These are phyloP conservation scores for Quaeritorhiza haematococci DNA, from an alignment of 371 early-diverging fungal genomes.

Conservation along the genomic window DNA sequence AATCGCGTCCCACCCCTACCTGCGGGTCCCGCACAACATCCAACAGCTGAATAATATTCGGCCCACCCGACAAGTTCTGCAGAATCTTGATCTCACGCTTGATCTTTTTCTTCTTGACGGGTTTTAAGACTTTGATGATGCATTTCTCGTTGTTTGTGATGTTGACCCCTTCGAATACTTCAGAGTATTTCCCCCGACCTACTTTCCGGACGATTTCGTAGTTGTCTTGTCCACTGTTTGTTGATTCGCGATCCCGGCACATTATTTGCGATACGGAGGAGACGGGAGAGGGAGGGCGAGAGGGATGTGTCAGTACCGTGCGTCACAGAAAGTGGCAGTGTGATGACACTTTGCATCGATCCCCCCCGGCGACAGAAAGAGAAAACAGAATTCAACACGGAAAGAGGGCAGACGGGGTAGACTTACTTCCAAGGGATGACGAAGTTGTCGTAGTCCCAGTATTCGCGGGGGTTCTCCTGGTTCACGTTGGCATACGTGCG, in stretches of 20 bases:
- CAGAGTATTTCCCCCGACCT: slow-evolving; percentile 97
- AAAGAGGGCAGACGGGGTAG: background rate
- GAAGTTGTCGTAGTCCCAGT: slow-evolving; percentile 96
- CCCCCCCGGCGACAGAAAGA: no score
- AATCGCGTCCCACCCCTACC: slow-evolving; percentile 38
- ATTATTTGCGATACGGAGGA: background rate
- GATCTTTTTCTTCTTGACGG: slow-evolving; percentile 41
- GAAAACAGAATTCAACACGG: background rate
- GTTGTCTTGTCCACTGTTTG: slow-evolving; percentile 84
- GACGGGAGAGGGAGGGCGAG: background rate
- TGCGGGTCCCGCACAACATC: slow-evolving; percentile 96
- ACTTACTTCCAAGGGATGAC: slow-evolving; percentile 75
- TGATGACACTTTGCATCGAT: background rate
- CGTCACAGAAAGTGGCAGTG: background rate
- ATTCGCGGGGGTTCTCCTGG: slow-evolving; percentile 68
- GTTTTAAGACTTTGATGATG: slow-evolving; percentile 69
- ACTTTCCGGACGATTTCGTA: slow-evolving; percentile 96
- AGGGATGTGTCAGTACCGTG: background rate
- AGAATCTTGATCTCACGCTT: slow-evolving; percentile 52
- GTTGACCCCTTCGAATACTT: slow-evolving; percentile 97
- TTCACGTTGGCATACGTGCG: slow-evolving; percentile 84
- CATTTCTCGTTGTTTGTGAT: slow-evolving; percentile 70
- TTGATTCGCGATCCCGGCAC: no score
- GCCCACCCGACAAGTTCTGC: slow-evolving; percentile 36
- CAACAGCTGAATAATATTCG: slow-evolving; percentile 64